A percentile compares a stretch with the other conserved stretches of the same genome.
phyloP scores from a whole-genome alignment of 768 basidiomycete genomes.

The Boletus rex-veris region DNA sequence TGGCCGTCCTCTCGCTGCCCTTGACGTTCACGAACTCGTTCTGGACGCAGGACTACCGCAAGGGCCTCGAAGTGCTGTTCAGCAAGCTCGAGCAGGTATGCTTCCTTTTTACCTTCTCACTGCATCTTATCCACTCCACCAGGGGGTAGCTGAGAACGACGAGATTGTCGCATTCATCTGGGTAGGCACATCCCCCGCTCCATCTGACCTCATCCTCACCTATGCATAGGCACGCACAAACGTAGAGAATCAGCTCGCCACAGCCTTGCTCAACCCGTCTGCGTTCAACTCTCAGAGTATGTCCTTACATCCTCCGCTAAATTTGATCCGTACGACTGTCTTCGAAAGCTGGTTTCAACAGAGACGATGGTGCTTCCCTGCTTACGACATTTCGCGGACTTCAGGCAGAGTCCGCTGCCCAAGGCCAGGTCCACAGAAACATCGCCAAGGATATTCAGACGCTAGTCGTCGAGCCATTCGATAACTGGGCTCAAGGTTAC shows the following conservation, averaged over 20 bases:
- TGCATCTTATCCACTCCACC: conserved; percentile 16
- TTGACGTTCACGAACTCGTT: conserved; percentile 88
- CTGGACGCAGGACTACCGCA: conserved; percentile 90
- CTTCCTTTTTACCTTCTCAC: background rate
- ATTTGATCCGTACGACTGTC: conserved; percentile 6
- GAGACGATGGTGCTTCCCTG: conserved; percentile 84
- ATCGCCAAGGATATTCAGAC: conserved; percentile 73
- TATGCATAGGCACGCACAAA: conserved; percentile 62
- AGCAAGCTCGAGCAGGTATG: conserved; percentile 73
- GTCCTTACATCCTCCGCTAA: conserved; percentile 6
- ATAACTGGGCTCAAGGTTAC: conserved; percentile 73
- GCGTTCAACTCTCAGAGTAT: conserved; percentile 49
- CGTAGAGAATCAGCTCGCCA: conserved; percentile 66
- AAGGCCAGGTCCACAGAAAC: conserved; percentile 71
- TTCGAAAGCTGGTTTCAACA: conserved; percentile 61
- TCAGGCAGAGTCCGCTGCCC: conserved; percentile 63
- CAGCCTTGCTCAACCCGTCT: conserved; percentile 49
- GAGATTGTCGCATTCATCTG: conserved; percentile 81
- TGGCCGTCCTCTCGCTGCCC: conserved; percentile 90
- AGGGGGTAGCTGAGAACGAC: conserved; percentile 82
- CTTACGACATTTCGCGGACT: conserved; percentile 77
- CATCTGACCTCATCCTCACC: conserved; percentile 6
- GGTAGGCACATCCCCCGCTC: conserved; percentile 43
- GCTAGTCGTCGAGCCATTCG: conserved; percentile 77
- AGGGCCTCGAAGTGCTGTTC: conserved; percentile 76